phyloP scores from a whole-genome alignment of 2,329 filamentous ascomycete species.

The Epichloe baconii region DNA sequence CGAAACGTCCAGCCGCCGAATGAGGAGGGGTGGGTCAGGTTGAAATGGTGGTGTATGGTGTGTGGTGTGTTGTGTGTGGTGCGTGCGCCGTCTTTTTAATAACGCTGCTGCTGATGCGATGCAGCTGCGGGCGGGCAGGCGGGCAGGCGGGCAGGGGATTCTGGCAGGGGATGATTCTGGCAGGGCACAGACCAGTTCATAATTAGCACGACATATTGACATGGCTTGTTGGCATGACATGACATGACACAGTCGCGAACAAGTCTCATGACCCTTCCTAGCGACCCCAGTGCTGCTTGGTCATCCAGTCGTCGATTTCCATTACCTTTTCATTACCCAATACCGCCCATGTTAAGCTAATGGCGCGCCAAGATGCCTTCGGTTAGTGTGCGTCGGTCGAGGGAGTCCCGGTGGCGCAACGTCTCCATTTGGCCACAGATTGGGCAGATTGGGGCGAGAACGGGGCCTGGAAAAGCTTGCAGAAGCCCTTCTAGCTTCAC shows the following conservation, averaged over 20 bases:
- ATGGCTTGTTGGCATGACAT: too few relatives aligned
- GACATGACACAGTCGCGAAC: neutral
- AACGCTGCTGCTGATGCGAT: too few relatives aligned
- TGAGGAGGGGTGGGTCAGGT: neutral
- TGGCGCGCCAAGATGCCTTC: slow-evolving; percentile 2
- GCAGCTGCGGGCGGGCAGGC: too few relatives aligned
- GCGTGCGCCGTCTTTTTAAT: too few relatives aligned
- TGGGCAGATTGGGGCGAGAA: neutral
- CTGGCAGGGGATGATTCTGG: too few relatives aligned
- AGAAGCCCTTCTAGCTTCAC: neutral
- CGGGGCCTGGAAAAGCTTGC: neutral
- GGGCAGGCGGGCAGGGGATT: too few relatives aligned
- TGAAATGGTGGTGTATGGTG: neutral
- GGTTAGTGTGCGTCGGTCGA: too few relatives aligned
- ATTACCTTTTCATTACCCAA: slow-evolving; percentile 12
- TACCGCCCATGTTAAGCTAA: slow-evolving; percentile 1
- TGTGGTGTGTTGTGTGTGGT: neutral
- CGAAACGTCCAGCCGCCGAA: slow-evolving; percentile 2
- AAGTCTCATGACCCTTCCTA: slow-evolving; percentile 5
- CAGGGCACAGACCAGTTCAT: too few relatives aligned
- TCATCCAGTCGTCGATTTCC: slow-evolving; percentile 4
- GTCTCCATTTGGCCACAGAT: neutral
- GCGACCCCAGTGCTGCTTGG: neutral
- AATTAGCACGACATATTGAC: too few relatives aligned
- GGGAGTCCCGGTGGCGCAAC: neutral